Evolutionary conservation across 2,329 filamentous ascomycete species (phyloP), one percentile per base, ranked within the genome.

Genomic region (Colletotrichum higginsianum): DNA sequence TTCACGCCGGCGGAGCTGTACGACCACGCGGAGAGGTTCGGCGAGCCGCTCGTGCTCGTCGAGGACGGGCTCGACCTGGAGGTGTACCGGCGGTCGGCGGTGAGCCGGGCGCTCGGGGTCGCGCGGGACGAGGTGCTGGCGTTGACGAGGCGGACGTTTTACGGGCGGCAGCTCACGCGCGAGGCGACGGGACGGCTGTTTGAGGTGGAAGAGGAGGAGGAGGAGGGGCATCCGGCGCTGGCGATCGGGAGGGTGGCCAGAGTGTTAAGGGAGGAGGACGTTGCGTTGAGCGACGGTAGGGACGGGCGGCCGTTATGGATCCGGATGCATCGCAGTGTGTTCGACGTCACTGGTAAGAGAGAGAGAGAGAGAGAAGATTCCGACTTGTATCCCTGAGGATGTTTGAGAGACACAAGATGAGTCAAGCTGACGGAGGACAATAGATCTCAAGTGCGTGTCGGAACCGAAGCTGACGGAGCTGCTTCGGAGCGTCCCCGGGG

Each of bases 341-440:
- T 66, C 13, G 73, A 75, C 21, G 38, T 74, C 12, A 74, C 73
- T 5, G 18, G 74, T 75, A 49, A 47, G 61, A 18, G 3, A 2
- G 9, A 38, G 35, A 11, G 9, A 38, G 35, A 11, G 8, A 35
- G 30, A 9, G 8, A 35, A 35, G 35, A 38, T 38, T 2, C 9
- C 8, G 35, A 11, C 9, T 11, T 11, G 9, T 38, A 11, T 38
- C 35, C 9, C 11, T 38, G 9, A 38, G 30, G 30, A 35, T 9
- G 30, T 9, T 35, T 38, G 35, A 38, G 35, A 35, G 30, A 35
- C 30, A 30, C 26, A 30, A 30, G 26, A 30, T 30, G 26, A 1
- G 2, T 5, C 8, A n/a, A 13, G 21, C 35, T 42, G 23, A 55
- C n/a, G 15, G 3, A 18, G 3, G 7, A 38, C 2, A 2, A 26